Evolutionary conservation across 352 stramenopile genomes (phyloP).

Genomic region (Globisporangium parvum): DNA sequence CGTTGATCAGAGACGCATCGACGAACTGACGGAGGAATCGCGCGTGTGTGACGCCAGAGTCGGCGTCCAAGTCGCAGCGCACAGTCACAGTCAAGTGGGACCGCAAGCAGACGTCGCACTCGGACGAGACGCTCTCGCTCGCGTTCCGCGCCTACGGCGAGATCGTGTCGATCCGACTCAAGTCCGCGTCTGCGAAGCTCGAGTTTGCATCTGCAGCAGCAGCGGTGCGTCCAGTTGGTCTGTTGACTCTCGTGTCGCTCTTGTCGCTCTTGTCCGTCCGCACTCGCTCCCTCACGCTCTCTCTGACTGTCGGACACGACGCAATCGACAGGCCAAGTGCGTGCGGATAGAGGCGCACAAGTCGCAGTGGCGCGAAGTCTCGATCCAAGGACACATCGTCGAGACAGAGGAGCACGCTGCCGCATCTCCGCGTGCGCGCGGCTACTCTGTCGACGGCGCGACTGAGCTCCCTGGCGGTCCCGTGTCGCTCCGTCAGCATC

Average conservation of each 20-base stretch:
- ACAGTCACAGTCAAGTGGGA: conserved; percentile 82
- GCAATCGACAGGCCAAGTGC: conserved; percentile 26
- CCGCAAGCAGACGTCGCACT: conserved; percentile 57
- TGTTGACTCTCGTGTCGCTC: too few species aligned
- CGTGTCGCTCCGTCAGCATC: conserved; percentile 46
- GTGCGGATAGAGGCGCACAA: conserved; percentile 74
- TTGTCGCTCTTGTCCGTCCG: not conserved
- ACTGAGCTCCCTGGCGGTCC: conserved; percentile 31
- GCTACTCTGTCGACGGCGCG: conserved; percentile 8
- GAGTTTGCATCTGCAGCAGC: conserved; percentile 40
- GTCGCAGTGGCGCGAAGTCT: conserved; percentile 57
- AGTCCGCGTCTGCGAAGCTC: conserved; percentile 61
- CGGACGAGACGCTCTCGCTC: conserved; percentile 62
- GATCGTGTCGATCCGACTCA: conserved; percentile 66
- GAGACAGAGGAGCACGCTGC: conserved; percentile 38
- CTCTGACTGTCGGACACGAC: not conserved
- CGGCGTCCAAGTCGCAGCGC: conserved; percentile 48
- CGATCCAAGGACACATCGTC: conserved; percentile 67
- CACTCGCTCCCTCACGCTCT: not conserved
- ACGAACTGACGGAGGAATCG: not conserved
- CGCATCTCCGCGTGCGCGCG: conserved; percentile 6
- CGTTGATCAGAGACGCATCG: not conserved
- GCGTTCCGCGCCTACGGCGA: conserved; percentile 53
- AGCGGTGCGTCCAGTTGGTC: conserved; percentile 24
- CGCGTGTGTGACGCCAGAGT: not conserved